Evolutionary conservation across 257 asterid genomes (phyloP), one percentile per base, ranked within the genome.

Genomic region (Solanum arcanum): DNA sequence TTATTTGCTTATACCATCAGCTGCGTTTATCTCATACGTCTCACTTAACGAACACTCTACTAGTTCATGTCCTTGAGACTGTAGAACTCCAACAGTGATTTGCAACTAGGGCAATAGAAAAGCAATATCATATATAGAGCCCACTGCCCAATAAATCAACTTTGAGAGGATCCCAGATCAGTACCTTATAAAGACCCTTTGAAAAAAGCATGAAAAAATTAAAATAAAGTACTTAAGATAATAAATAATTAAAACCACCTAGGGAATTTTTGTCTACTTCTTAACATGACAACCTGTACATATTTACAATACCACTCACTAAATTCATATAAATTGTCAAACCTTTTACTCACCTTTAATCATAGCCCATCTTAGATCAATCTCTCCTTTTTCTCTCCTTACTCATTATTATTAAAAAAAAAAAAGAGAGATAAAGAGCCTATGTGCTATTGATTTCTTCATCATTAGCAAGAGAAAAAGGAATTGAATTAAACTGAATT

Each of bases 91-190:
- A 81, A 81, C 69, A 29, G 85, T 81, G 46, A 80, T 80, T 80
- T 80, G 44, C 85, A 18, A 80, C 69, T 80, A 49, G 68, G 85
- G 44, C 84, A 78, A 29, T 49, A 47, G 69, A 81, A 81, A 81
- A 29, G 69, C 4, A 80, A 80, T 47, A 76, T 76, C 59, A 76
- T 76, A 42, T 3, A 9, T n/a, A 49, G 69, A 81, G 85, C 69
- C 69, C 85, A 81, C 85, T 81, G 46, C 69, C 85, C 85, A 81
- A 81, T 81, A 49, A 72, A 81, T 81, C 6, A 81, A 81, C 69
- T 81, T 29, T 81, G 85, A 81, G 85, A 49, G 85, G 85, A 81
- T 81, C 85, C 84, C 84, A 78, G 84, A 78, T 78, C 64, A 46
- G 41, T 42, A 77, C 84, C 39, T 77, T 77, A 44, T 44, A 77